Evolutionary conservation across 2,329 filamentous ascomycete species (phyloP).

Genomic region (Paecilomyces dactylethromorphus): DNA sequence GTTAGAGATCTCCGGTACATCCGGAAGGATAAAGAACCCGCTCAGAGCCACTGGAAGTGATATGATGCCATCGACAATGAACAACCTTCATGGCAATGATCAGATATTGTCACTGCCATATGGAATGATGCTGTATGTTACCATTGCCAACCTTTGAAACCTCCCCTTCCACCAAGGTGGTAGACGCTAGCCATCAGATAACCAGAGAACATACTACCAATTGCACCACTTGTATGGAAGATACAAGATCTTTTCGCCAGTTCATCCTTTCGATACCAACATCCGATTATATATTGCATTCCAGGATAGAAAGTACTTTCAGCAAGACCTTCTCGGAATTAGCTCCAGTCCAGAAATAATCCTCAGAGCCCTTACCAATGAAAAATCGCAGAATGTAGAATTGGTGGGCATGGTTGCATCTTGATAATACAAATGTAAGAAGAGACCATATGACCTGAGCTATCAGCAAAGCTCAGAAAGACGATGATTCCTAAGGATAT

Average conservation of each 20-base stretch:
- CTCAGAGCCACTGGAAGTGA: conserved; percentile 46
- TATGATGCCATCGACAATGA: conserved; percentile 50
- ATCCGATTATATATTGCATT: conserved; percentile 47
- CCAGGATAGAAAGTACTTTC: conserved; percentile 46
- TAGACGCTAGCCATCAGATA: conserved; percentile 52
- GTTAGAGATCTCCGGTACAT: conserved; percentile 45
- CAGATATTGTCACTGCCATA: not conserved
- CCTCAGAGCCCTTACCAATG: conserved; percentile 26
- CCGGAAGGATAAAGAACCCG: conserved; percentile 45
- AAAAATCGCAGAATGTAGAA: conserved; percentile 46
- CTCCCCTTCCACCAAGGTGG: conserved; percentile 40
- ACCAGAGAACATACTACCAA: conserved; percentile 40
- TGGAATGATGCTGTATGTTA: conserved; percentile 4
- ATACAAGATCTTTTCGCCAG: conserved; percentile 48
- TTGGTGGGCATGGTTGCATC: conserved; percentile 37
- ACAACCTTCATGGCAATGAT: conserved; percentile 28
- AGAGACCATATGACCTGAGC: conserved; percentile 41
- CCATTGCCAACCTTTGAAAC: conserved; percentile 50
- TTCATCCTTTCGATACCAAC: conserved; percentile 46
- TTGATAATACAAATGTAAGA: conserved; percentile 39
- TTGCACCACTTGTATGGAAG: conserved; percentile 43
- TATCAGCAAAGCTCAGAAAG: conserved; percentile 1
- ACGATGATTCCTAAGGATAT: conserved; percentile 18
- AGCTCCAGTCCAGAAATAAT: not conserved
- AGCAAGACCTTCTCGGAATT: conserved; percentile 4